These are phyloP conservation scores for Tetrapisispora pingtungensis DNA, from an alignment of 805 yeast genomes.

Conservation along the genomic window DNA sequence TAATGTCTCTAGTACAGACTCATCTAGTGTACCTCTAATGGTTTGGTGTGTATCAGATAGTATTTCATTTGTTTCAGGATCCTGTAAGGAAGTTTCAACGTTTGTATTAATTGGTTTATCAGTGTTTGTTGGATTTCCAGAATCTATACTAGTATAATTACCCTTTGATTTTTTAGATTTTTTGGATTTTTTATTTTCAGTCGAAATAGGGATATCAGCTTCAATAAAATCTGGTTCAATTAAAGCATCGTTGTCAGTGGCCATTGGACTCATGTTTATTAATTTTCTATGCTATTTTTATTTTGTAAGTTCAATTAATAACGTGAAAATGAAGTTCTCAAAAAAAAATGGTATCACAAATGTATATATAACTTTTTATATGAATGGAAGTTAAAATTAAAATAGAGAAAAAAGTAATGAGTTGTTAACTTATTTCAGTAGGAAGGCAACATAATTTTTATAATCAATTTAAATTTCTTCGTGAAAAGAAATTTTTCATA, in stretches of 20 bases:
- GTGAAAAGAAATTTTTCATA: slow-evolving; percentile 22
- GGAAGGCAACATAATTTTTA: slow-evolving; percentile 34
- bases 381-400: background rate
- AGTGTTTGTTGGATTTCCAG: background rate
- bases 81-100: background rate
- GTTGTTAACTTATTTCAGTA: slow-evolving; percentile 21
- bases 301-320: no score
- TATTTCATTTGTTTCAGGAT: background rate
- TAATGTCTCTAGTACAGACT: slow-evolving; percentile 20
- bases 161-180: background rate
- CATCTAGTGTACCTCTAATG: slow-evolving; percentile 28
- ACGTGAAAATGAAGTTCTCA: no score
- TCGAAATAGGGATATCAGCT: slow-evolving; percentile 7
- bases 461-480: slow-evolving; percentile 22
- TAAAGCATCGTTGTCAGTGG: slow-evolving; percentile 6
- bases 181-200: background rate
- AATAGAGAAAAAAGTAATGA: slow-evolving; percentile 4
- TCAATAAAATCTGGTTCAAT: slow-evolving; percentile 25
- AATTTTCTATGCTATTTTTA: no score
- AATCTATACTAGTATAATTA: background rate
- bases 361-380: no score
- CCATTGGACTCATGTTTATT: no score
- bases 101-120: background rate
- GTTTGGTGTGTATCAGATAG: background rate
- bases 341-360: no score